Percentiles rank a stretch among this genome's conserved stretches.
Conservation (phyloP, 106 monocot genomes). For the Hemerocallis citrina region DNA sequence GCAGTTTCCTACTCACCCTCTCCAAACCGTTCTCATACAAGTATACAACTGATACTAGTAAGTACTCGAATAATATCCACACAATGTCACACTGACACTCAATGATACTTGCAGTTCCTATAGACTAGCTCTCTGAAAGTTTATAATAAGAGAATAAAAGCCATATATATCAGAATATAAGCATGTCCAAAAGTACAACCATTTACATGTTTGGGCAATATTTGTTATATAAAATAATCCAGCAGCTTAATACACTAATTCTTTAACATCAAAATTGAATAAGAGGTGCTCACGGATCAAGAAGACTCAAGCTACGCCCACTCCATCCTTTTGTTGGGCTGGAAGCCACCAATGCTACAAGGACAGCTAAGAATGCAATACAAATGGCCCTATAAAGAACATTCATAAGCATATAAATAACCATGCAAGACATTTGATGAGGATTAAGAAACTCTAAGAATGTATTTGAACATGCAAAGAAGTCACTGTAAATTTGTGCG, state of each 20-base stretch:
- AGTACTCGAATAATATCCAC: too few relatives aligned
- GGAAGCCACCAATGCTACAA: conserved; percentile 86
- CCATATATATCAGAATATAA: too few relatives aligned
- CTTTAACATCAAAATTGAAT: not conserved
- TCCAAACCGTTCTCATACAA: too few relatives aligned
- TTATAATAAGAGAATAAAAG: too few relatives aligned
- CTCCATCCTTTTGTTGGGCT: conserved; percentile 99
- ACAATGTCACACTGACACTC: too few relatives aligned
- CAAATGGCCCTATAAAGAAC: conserved; percentile 43
- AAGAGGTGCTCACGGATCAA: conserved; percentile 75
- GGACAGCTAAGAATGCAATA: conserved; percentile 63
- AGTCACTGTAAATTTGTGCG: not conserved
- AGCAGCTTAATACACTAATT: not conserved
- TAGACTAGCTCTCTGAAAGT: too few relatives aligned
- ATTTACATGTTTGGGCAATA: not conserved
- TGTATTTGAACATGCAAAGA: not conserved
- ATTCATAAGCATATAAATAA: not conserved
- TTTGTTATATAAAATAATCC: not conserved
- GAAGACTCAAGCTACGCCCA: conserved; percentile 97
- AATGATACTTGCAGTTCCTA: too few relatives aligned
- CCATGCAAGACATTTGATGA: not conserved
- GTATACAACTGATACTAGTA: too few relatives aligned
- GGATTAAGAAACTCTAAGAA: not conserved
- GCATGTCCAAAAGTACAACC: not conserved
- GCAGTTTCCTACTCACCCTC: too few relatives aligned